A percentile compares a stretch with the other conserved stretches of the same genome.
These are phyloP conservation scores for Xylariales sp. DNA, from an alignment of 2,329 filamentous ascomycete genomes.

Conservation along the genomic window DNA sequence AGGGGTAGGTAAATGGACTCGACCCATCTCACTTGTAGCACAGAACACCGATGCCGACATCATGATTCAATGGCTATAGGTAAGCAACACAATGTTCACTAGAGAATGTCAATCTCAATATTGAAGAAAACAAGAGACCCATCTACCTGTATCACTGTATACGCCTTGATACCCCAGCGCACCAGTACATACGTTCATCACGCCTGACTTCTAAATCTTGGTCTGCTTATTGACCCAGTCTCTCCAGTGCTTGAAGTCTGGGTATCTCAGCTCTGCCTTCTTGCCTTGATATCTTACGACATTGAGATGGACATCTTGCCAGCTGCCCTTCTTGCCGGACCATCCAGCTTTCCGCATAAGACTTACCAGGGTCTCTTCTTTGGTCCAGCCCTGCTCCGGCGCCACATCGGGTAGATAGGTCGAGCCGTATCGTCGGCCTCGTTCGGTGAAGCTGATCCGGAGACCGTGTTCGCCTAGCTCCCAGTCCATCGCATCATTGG, in stretches of 20 bases:
- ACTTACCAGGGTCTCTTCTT: conserved; percentile 85
- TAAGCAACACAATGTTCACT: too few species aligned
- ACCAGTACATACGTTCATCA: too few species aligned
- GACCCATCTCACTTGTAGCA: too few species aligned
- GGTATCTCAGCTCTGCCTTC: conserved; percentile 66
- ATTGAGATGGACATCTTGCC: conserved; percentile 74
- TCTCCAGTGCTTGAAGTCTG: conserved; percentile 75
- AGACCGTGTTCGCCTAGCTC: conserved; percentile 80
- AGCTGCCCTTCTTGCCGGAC: conserved; percentile 72
- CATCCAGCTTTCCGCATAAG: conserved; percentile 94
- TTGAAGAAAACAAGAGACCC: conserved; percentile 3
- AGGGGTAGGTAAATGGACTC: too few species aligned
- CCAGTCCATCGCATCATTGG: conserved; percentile 75
- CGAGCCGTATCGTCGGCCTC: conserved; percentile 68
- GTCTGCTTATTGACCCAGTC: conserved; percentile 55
- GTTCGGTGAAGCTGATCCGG: conserved; percentile 76
- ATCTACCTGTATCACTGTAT: conserved; percentile 22
- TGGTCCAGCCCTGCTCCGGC: conserved; percentile 87
- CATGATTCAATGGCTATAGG: too few species aligned
- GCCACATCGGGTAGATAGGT: conserved; percentile 94
- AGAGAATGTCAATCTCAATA: too few species aligned
- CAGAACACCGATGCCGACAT: too few species aligned
- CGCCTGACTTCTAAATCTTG: conserved; percentile 12
- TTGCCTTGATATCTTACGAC: conserved; percentile 84
- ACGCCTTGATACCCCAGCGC: too few species aligned